Base-by-base conservation (phyloP, 2,329 filamentous ascomycete genomes). In the Diaporthe amygdali region DNA sequence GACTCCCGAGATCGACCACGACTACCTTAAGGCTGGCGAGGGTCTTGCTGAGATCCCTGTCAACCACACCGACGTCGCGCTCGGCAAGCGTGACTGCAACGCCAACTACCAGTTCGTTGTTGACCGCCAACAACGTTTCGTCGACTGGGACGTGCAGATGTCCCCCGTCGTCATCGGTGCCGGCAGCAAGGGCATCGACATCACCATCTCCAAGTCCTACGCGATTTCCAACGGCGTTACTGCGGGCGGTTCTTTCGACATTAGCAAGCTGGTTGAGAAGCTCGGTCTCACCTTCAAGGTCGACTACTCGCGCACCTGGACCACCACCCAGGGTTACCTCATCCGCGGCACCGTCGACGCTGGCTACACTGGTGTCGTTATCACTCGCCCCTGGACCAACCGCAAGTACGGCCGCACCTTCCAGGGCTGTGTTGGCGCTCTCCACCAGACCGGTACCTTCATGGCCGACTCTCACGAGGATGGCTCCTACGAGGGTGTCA, bases 141-240 rank as follows among this genome's bases (percentile, higher is more conserved):
- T 41, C 22, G 68, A 69, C 68, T 64, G 56, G 68, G 68, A 69
- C 55, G 68, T 41, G 55, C 68, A 69, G 34, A 69, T 69, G 68
- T 69, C 68, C 8, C 46, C 68, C 17, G 68, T 69, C 2, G 55
- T 69, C 27, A 52, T 56, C 68, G 55, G 55, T 7, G 17, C 2
- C 34, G n/a, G 46, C 22, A 30, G 44, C 30, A 55, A 55, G 52
- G 52, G 52, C 52, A 55, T 55, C 32, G 52, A 55, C n/a, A 55
- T 55, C 52, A 55, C 52, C 32, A 55, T 55, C 52, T 55, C 52
- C 52, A 55, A 55, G 32, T 55, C 52, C 5, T 55, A 55, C 52
- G 20, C 52, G 2, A 17, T 55, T 15, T 37, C 52, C 52, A 55
- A 55, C 20, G 5, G 2, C 12, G 12, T 55, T 3, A 17, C 5